Percentiles rank a stretch among this genome's conserved stretches.
phyloP scores from a whole-genome alignment of 164 flowering plant genomes.

The Brasenia schreberi region DNA sequence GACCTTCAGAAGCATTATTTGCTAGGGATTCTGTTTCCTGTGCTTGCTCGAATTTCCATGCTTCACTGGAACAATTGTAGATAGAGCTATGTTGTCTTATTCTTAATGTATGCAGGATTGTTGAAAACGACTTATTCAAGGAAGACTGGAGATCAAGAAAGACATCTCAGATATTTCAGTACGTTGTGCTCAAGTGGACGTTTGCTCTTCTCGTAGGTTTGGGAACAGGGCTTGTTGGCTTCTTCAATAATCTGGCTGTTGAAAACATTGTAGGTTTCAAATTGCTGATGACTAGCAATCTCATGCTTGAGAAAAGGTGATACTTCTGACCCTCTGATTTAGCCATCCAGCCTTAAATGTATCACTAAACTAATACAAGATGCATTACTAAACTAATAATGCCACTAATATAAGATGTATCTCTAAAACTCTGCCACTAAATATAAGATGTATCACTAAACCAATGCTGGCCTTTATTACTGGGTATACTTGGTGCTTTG shows the following conservation, averaged over 20 bases:
- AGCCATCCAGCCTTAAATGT: no score
- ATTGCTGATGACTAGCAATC: slow-evolving; percentile 42
- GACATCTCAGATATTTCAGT: slow-evolving; percentile 63
- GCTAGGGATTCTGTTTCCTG: no score
- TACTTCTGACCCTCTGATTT: slow-evolving; percentile 3
- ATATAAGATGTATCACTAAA: no score
- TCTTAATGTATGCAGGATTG: slow-evolving; percentile 32
- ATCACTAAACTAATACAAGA: no score
- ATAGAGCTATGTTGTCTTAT: background rate
- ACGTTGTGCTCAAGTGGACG: slow-evolving; percentile 77
- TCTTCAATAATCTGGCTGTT: slow-evolving; percentile 71
- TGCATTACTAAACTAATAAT: no score
- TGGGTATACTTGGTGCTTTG: no score
- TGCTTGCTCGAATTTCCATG: no score
- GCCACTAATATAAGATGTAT: no score
- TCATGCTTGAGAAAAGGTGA: slow-evolving; percentile 62
- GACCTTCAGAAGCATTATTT: no score
- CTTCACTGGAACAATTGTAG: no score
- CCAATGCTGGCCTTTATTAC: no score
- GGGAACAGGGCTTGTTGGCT: slow-evolving; percentile 59
- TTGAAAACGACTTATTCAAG: slow-evolving; percentile 82
- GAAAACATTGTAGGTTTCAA: slow-evolving; percentile 89
- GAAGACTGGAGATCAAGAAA: slow-evolving; percentile 88
- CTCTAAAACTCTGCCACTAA: no score
- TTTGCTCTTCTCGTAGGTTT: slow-evolving; percentile 71